Percentiles rank a stretch among this genome's conserved stretches.
These are phyloP conservation scores for Petrea volubilis DNA, from an alignment of 257 asterid species.

Conservation along the genomic window DNA sequence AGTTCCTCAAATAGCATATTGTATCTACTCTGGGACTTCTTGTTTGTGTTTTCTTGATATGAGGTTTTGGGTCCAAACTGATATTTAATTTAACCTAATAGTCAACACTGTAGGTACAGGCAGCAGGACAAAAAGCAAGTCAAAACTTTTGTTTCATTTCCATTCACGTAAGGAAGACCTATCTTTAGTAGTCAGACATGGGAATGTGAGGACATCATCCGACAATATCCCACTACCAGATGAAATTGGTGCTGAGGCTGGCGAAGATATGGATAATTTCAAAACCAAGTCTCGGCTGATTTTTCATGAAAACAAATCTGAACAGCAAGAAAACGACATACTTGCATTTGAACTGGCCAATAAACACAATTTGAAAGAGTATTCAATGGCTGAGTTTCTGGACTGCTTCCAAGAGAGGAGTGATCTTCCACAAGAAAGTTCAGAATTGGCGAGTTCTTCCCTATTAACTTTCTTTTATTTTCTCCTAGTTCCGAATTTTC, in stretches of 20 bases:
- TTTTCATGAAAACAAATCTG: slow-evolving; percentile 34
- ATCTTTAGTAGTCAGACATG: slow-evolving; percentile 36
- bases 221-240: slow-evolving; percentile 24
- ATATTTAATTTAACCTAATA: slow-evolving; percentile 1
- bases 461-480: slow-evolving; percentile 17
- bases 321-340: slow-evolving; percentile 27
- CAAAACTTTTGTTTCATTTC: slow-evolving; percentile 44
- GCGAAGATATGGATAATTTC: slow-evolving; percentile 31
- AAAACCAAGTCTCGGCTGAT: slow-evolving; percentile 33
- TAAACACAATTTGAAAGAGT: slow-evolving; percentile 35
- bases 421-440: slow-evolving; percentile 38
- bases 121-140: slow-evolving; percentile 48
- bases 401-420: slow-evolving; percentile 54
- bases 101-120: slow-evolving; percentile 49
- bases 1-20: not conserved
- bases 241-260: slow-evolving; percentile 36
- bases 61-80: slow-evolving; percentile 14
- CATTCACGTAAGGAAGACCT: slow-evolving; percentile 38
- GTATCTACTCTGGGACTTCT: not conserved
- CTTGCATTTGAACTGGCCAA: slow-evolving; percentile 39
- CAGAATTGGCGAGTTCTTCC: slow-evolving; percentile 43
- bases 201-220: slow-evolving; percentile 31
- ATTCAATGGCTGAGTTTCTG: slow-evolving; percentile 70
- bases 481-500: slow-evolving; percentile 8
- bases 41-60: not conserved